Percentiles rank a stretch among this genome's conserved stretches.
phyloP scores from a whole-genome alignment of 495 filamentous ascomycete genomes.

The Neurospora sp. region DNA sequence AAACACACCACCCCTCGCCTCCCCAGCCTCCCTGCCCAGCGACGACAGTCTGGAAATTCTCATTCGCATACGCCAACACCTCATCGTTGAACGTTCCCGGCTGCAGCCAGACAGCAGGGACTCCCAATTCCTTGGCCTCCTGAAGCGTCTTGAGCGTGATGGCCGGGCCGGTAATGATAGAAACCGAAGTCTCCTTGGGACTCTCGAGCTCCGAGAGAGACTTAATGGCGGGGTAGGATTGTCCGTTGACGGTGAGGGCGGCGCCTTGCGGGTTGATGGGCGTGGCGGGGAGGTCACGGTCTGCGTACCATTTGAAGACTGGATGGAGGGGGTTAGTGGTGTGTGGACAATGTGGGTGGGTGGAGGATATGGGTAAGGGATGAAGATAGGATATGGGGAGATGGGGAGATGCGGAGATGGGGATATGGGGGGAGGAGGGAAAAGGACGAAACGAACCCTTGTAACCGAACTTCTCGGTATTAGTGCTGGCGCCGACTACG shows the following conservation, averaged over 20 bases:
- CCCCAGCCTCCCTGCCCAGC: slow-evolving; percentile 56
- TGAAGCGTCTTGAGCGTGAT: slow-evolving; percentile 59
- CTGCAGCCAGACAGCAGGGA: slow-evolving; percentile 82
- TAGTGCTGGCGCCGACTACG: slow-evolving; percentile 82
- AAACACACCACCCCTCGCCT: slow-evolving; percentile 79
- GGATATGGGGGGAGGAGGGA: not conserved
- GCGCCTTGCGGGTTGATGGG: slow-evolving; percentile 70
- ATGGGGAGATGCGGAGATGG: not conserved
- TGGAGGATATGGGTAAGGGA: not conserved
- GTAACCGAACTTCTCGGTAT: slow-evolving; percentile 81
- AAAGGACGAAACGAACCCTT: slow-evolving; percentile 47
- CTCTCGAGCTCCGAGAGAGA: slow-evolving; percentile 52
- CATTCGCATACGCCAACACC: slow-evolving; percentile 56
- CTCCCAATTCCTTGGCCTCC: slow-evolving; percentile 69
- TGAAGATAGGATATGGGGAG: not conserved
- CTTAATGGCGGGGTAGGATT: slow-evolving; percentile 51
- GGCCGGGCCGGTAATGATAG: slow-evolving; percentile 78
- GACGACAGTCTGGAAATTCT: slow-evolving; percentile 56
- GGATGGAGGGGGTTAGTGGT: slow-evolving; percentile 12
- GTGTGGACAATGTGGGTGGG: not conserved
- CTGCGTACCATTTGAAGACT: slow-evolving; percentile 87
- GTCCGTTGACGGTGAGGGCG: slow-evolving; percentile 41
- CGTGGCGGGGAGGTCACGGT: slow-evolving; percentile 62
- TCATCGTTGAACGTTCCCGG: slow-evolving; percentile 76
- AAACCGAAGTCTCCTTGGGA: slow-evolving; percentile 63